These are phyloP conservation scores for Xylariaceae sp. DNA, from an alignment of 2,329 filamentous ascomycete genomes.

Conservation along the genomic window DNA sequence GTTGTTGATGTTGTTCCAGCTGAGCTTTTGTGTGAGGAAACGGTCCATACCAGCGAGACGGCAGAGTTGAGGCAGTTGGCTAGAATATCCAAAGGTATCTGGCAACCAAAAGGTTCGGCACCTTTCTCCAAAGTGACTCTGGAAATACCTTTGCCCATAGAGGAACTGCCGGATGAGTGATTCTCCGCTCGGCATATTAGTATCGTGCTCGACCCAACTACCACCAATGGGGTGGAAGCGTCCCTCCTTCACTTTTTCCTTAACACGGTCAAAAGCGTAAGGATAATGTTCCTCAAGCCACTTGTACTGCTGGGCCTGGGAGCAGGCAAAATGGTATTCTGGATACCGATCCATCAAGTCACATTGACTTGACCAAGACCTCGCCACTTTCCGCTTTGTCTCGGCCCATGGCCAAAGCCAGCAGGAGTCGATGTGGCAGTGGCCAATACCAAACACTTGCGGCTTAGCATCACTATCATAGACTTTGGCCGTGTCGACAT, in stretches of 20 bases:
- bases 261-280: slow-evolving; percentile 82
- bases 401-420: slow-evolving; percentile 99
- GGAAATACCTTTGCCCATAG: slow-evolving; percentile 92
- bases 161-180: slow-evolving; percentile 91
- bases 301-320: slow-evolving; percentile 95
- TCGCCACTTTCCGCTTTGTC: slow-evolving; percentile 91
- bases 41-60: slow-evolving; percentile 91
- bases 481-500: slow-evolving; percentile 77
- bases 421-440: slow-evolving; percentile 97
- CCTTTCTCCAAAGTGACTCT: slow-evolving; percentile 84
- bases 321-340: slow-evolving; percentile 87
- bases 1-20: slow-evolving; percentile 99
- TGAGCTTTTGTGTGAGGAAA: slow-evolving; percentile 97
- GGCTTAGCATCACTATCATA: slow-evolving; percentile 72
- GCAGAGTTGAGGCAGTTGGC: slow-evolving; percentile 89
- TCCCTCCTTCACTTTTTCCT: slow-evolving; percentile 82
- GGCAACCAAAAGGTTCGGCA: slow-evolving; percentile 95
- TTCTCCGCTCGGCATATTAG: slow-evolving; percentile 93
- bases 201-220: slow-evolving; percentile 98
- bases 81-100: slow-evolving; percentile 96
- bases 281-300: slow-evolving; percentile 93
- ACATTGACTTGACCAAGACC: slow-evolving; percentile 96
- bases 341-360: slow-evolving; percentile 93
- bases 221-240: slow-evolving; percentile 93
- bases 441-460: slow-evolving; percentile 82